Evolutionary conservation across 2,329 filamentous ascomycete species (phyloP), one percentile per base, ranked within the genome.

Genomic region (Exophiala spinifera): DNA sequence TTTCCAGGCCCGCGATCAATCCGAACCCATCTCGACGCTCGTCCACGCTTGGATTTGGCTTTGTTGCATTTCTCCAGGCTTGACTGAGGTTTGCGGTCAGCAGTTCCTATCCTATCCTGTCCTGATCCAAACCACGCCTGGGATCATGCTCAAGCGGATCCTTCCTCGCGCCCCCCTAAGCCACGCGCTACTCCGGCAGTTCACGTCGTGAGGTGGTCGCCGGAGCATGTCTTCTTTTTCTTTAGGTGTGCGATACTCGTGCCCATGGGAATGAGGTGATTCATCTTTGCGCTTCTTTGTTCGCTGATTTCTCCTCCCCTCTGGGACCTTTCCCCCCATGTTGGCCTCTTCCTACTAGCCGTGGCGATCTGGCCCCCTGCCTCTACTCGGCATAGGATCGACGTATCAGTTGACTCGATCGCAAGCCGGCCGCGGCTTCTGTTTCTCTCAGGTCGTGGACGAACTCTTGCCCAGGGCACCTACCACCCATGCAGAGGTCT

Each of bases 351-450:
- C 39, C 25, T 46, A 17, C 47, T 33, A 54, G 45, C 45, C 39
- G 31, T 49, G 55, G 53, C 51, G 57, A 60, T 60, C 57, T 57
- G 55, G 49, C 48, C 51, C 52, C 46, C 39, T 10, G 28, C 40
- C 34, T 49, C 49, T 49, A 21, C 28, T 49, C 53, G 53, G 34
- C 39, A 49, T 56, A 39, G 44, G 55, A 60, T 60, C 55, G 51
- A 53, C 49, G 49, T 44, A 55, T 54, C 57, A 60, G 44, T 55
- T 39, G 42, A 42, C 36, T 44, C 46, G 47, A 47, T 53, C 43
- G 46, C 43, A 56, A 28, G 51, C 28, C 40, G 37, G 39, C 55
- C 48, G 51, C 51, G 31, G 48, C 45, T n/a, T 20, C 53, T 40
- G 3, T 45, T 46, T 40, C 43, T 31, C 57, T 28, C 50, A 43